Percentiles rank a stretch among this genome's conserved stretches.
Conservation (phyloP, 2,329 filamentous ascomycete genomes). For the Aspergillus candidus region DNA sequence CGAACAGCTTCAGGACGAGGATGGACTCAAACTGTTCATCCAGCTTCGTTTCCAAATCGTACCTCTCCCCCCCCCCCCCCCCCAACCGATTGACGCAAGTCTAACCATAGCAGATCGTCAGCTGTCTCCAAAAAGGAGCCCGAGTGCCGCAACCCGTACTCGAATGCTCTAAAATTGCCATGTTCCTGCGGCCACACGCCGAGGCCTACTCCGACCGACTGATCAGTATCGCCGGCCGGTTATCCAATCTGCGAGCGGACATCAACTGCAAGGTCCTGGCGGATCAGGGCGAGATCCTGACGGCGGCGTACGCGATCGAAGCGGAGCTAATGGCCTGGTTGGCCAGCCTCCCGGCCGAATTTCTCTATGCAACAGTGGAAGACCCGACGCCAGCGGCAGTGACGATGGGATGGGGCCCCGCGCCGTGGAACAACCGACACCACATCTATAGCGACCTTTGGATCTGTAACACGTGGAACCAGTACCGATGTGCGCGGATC, state of each 20-base stretch:
- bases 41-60: slow-evolving; percentile 55
- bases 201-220: slow-evolving; percentile 26
- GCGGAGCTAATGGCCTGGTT: slow-evolving; percentile 30
- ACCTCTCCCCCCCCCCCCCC: slow-evolving; percentile 2
- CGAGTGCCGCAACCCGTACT: slow-evolving; percentile 29
- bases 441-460: slow-evolving; percentile 53
- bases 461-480: slow-evolving; percentile 52
- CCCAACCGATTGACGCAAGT: slow-evolving; percentile 4
- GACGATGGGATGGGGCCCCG: slow-evolving; percentile 18
- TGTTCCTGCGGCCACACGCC: slow-evolving; percentile 22
- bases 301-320: slow-evolving; percentile 28
- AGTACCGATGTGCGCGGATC: slow-evolving; percentile 55
- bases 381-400: slow-evolving; percentile 29
- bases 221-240: slow-evolving; percentile 22
- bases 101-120: slow-evolving; percentile 23
- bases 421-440: slow-evolving; percentile 46
- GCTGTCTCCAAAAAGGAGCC: slow-evolving; percentile 29
- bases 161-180: slow-evolving; percentile 25
- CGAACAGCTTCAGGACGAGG: slow-evolving; percentile 34
- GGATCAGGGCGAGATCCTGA: slow-evolving; percentile 25
- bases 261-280: slow-evolving; percentile 21
- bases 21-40: slow-evolving; percentile 48
- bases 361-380: slow-evolving; percentile 22
- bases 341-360: slow-evolving; percentile 21
- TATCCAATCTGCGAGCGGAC: slow-evolving; percentile 31